Conservation (phyloP, 73 alveolate species). For the Uronychia setigera region DNA sequence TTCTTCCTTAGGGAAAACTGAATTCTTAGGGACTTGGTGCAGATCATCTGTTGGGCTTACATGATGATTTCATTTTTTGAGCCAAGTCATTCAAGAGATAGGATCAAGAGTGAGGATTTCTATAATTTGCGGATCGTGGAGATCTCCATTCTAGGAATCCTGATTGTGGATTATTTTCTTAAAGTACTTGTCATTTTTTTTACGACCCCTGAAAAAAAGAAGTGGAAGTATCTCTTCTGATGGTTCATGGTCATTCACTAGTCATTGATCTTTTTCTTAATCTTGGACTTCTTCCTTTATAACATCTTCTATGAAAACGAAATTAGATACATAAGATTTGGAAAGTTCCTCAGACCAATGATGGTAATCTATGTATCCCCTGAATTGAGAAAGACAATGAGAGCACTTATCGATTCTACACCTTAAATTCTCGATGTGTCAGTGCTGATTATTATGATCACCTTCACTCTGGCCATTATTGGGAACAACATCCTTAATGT, state of each 20-base stretch:
- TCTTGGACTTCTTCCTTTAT: conserved; percentile 1
- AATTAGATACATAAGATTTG: conserved; percentile 4
- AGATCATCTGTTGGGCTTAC: conserved; percentile 12
- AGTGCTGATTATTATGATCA: background rate
- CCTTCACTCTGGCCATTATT: conserved; percentile 14
- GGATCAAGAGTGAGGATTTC: background rate
- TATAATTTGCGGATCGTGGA: background rate
- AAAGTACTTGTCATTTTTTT: background rate
- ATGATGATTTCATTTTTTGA: conserved; percentile 18
- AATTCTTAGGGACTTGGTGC: background rate
- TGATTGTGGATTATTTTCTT: background rate
- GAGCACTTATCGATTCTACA: background rate
- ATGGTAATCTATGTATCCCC: conserved; percentile 5
- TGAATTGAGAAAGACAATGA: conserved; percentile 16
- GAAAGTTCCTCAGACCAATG: conserved; percentile 21
- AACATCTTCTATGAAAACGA: background rate
- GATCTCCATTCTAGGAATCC: background rate
- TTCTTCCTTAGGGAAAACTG: conserved; percentile 10
- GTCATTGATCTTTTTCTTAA: background rate
- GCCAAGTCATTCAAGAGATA: conserved; percentile 15
- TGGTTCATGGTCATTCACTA: background rate
- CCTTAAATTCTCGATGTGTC: conserved; percentile 39
- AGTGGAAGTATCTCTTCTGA: background rate
- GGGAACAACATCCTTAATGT: background rate
- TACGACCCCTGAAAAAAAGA: background rate